Conservation (phyloP, 805 yeast genomes). For the Saturnispora dispora region DNA sequence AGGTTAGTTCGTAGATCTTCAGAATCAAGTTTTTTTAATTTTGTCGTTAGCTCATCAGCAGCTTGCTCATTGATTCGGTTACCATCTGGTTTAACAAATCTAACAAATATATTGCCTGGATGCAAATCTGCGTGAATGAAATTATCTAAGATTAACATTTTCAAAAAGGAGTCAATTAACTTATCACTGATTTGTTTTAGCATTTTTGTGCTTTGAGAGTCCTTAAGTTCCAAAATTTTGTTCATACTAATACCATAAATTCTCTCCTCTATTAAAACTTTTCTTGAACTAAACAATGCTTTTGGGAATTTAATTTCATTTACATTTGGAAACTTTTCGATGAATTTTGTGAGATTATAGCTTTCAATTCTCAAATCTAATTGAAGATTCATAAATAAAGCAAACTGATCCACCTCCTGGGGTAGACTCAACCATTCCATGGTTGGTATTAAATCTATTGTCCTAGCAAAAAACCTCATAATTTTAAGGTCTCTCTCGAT, state of each 20-base stretch:
- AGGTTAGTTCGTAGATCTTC: slow-evolving; percentile 34
- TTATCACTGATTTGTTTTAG: slow-evolving; percentile 68
- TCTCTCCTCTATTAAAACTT: slow-evolving; percentile 78
- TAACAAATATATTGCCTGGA: slow-evolving; percentile 82
- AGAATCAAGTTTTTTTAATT: slow-evolving; percentile 29
- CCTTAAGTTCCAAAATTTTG: slow-evolving; percentile 44
- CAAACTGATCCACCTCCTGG: slow-evolving; percentile 84
- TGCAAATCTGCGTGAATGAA: slow-evolving; percentile 96
- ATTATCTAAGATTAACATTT: slow-evolving; percentile 88
- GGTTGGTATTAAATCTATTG: slow-evolving; percentile 70
- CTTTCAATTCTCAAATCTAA: slow-evolving; percentile 88
- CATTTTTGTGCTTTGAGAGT: slow-evolving; percentile 36
- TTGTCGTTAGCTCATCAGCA: slow-evolving; percentile 36
- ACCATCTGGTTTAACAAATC: slow-evolving; percentile 31
- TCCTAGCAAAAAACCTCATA: slow-evolving; percentile 70
- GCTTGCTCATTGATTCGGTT: slow-evolving; percentile 37
- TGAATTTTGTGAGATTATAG: slow-evolving; percentile 62
- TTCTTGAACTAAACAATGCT: slow-evolving; percentile 60
- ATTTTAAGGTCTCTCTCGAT: slow-evolving; percentile 76
- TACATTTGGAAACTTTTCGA: slow-evolving; percentile 50
- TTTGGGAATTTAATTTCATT: slow-evolving; percentile 71
- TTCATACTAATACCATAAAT: slow-evolving; percentile 80
- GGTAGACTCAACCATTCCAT: slow-evolving; percentile 98
- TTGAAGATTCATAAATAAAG: slow-evolving; percentile 78
- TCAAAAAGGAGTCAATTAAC: slow-evolving; percentile 82